Base-by-base conservation (phyloP, 805 yeast species). In the Suhomyces sp. region DNA sequence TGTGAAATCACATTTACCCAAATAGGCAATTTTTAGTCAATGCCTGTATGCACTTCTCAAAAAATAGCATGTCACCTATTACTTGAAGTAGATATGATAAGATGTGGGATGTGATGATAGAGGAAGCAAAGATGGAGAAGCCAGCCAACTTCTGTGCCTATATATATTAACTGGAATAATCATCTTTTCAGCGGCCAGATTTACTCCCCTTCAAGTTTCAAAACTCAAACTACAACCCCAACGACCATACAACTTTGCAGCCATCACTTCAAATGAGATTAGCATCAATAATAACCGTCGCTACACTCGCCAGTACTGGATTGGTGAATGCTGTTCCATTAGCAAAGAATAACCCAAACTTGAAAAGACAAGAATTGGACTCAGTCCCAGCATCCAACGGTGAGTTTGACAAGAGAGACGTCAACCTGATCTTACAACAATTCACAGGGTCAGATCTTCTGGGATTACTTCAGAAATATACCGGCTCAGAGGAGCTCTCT, bases 241-340 rank as follows among this genome's bases (percentile, higher is more conserved):
- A n/a, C n/a, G 6, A 14, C 19, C 27, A 26, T 10, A 17, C 27
- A 12, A 15, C 21, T 27, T 29, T 25, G 33, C 33, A 29, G 33
- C 33, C 33, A 26, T 11, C 29, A 19, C 9, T 18, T 13, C 14
- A n/a, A n/a, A 55, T 55, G 60, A 54, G 39, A 37, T 40, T 55
- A 16, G 39, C 46, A 12, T 25, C 42, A 18, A 33, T 50, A 19
- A 36, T 50, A 22, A 39, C 54, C 15, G 33, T 45, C 14, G 48
- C 50, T 13, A 29, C 52, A n/a, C 28, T 46, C 17, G 30, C 48
- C 16, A n/a, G n/a, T n/a, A n/a, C n/a, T n/a, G 39, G 48, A n/a
- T 28, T 56, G 23, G 56, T 45, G 7, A 28, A 25, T 9, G 58
- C 59, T 12, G 56, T 56, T 6, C 54, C 59, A 15, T 36, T 50